Evolutionary conservation across 2,329 filamentous ascomycete species (phyloP).

Genomic region (Leptodontidium sp.): DNA sequence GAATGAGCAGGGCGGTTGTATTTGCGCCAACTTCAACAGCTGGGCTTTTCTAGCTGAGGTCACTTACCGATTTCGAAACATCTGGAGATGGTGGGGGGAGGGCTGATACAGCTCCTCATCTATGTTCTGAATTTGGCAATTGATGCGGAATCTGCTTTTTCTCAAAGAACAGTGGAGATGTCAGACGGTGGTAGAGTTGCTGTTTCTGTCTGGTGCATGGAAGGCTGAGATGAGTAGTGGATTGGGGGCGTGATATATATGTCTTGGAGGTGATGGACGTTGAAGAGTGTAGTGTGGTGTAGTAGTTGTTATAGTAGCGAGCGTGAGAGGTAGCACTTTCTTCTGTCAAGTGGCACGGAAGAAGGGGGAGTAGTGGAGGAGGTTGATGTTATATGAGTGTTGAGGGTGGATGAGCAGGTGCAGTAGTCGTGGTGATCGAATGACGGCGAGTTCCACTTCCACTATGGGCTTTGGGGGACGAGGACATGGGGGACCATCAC

Average conservation of each 20-base stretch:
- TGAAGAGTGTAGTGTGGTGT: background rate
- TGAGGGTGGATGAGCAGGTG: conserved; percentile 25
- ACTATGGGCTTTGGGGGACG: conserved; percentile 29
- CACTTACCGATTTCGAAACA: conserved; percentile 50
- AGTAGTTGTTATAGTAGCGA: conserved; percentile 33
- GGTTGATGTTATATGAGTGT: conserved; percentile 42
- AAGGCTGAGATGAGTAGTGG: background rate
- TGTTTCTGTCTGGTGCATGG: conserved; percentile 7
- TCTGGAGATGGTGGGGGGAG: conserved; percentile 36
- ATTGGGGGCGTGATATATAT: background rate
- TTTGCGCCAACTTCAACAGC: conserved; percentile 1
- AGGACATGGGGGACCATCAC: conserved; percentile 33
- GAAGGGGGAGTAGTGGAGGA: conserved; percentile 29
- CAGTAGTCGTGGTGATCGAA: conserved; percentile 24
- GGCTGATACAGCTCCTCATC: conserved; percentile 28
- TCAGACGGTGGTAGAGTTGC: background rate
- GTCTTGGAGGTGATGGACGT: background rate
- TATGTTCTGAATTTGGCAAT: conserved; percentile 13
- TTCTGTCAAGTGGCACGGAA: conserved; percentile 12
- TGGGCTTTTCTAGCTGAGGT: conserved; percentile 4
- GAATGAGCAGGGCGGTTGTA: background rate
- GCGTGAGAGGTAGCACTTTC: conserved; percentile 30
- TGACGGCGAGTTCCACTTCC: conserved; percentile 39
- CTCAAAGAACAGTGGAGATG: background rate
- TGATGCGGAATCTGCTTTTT: background rate